phyloP scores from a whole-genome alignment of 1,284 basidiomycete species.

The Megacollybia platyphylla region DNA sequence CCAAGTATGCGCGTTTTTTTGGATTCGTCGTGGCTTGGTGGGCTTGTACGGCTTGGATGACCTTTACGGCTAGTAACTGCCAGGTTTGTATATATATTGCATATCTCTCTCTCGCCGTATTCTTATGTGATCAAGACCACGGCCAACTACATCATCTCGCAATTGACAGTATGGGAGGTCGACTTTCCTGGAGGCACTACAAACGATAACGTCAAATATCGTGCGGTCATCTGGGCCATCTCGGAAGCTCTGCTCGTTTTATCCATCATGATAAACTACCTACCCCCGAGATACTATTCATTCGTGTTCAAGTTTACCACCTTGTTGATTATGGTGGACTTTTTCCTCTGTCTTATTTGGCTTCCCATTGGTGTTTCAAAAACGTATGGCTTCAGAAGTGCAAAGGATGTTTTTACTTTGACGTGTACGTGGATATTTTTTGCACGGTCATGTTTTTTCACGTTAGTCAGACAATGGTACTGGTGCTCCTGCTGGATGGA shows the following conservation, averaged over 20 bases:
- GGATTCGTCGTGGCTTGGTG: conserved; percentile 86
- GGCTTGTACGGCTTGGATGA: conserved; percentile 85
- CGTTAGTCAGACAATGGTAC: conserved; percentile 64
- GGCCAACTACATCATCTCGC: conserved; percentile 76
- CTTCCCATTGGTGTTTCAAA: conserved; percentile 75
- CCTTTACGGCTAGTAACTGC: conserved; percentile 73
- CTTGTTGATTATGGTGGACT: conserved; percentile 67
- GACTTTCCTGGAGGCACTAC: conserved; percentile 67
- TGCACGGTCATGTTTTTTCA: not conserved
- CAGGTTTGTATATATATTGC: conserved; percentile 32
- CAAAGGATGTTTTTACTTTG: conserved; percentile 68
- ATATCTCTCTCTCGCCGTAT: not conserved
- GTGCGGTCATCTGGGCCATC: conserved; percentile 70
- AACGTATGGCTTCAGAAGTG: conserved; percentile 73
- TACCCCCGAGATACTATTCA: conserved; percentile 66
- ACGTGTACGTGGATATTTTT: conserved; percentile 44
- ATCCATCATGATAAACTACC: conserved; percentile 69
- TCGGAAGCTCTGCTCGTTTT: conserved; percentile 60
- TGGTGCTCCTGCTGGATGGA: conserved; percentile 74
- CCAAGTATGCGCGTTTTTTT: conserved; percentile 70
- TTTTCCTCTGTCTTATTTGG: conserved; percentile 79
- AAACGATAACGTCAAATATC: conserved; percentile 68
- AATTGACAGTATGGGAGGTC: conserved; percentile 66
- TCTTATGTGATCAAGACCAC: conserved; percentile 39
- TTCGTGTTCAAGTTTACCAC: conserved; percentile 64